Conservation (phyloP, 2,329 filamentous ascomycete species). For the Ophiostoma sp. region DNA sequence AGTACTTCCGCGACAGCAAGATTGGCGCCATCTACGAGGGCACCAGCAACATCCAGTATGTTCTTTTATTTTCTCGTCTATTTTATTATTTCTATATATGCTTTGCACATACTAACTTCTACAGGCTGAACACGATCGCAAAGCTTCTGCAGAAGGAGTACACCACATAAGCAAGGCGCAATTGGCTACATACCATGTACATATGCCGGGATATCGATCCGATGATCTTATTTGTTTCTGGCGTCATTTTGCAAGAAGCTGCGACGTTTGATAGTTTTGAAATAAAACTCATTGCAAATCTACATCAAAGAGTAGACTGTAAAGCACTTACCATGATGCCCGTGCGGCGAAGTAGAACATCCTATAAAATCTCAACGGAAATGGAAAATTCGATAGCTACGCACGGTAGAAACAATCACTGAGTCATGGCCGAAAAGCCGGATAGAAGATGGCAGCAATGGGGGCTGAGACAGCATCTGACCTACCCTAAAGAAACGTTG, state of each 20-base stretch:
- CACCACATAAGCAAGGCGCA: conserved; percentile 33
- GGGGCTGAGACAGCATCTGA: not conserved
- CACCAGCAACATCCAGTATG: conserved; percentile 69
- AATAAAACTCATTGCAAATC: not conserved
- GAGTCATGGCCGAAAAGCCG: not conserved
- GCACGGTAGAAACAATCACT: not conserved
- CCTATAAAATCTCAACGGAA: not conserved
- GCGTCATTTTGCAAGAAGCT: not conserved
- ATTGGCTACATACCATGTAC: not conserved
- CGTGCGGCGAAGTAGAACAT: not conserved
- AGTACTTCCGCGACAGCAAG: conserved; percentile 97
- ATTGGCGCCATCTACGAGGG: conserved; percentile 98
- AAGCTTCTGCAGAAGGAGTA: conserved; percentile 60
- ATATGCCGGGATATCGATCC: not conserved
- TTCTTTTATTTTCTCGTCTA: conserved; percentile 19
- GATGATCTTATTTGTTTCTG: not conserved
- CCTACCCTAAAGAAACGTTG: not conserved
- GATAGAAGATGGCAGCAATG: not conserved
- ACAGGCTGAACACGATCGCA: conserved; percentile 57
- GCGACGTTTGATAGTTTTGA: not conserved
- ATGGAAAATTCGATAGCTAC: not conserved
- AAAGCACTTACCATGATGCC: not conserved
- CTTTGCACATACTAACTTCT: conserved; percentile 26
- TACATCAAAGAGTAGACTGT: not conserved
- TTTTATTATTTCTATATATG: not conserved